Evolutionary conservation across 352 stramenopile species (phyloP), one percentile per base, ranked within the genome.

Genomic region (Phytophthora sp.): DNA sequence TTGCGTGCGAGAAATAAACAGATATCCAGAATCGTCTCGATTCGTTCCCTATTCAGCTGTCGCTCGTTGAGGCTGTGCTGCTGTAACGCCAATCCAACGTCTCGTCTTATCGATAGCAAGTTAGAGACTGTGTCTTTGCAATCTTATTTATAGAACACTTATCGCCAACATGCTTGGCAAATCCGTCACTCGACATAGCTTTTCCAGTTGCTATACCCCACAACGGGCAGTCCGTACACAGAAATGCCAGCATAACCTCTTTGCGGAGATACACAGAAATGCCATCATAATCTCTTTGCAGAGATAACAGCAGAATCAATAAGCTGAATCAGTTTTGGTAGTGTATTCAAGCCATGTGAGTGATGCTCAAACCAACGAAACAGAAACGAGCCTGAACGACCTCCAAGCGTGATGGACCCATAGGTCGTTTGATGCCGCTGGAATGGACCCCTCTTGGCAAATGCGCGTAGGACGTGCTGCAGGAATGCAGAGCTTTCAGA

Each of bases 1-100:
- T 39, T 50, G 36, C 36, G 35, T 20, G 51, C 51, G 3, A 59
- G 36, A 39, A 59, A 50, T 15, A 59, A 39, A 15, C 51, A 59
- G 8, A 50, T 39, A 24, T 58, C 16, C 35, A 50, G 29, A 49
- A 59, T 24, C 1, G n/a, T 29, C 20, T 9, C 20, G 15, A 49
- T 13, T n/a, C 26, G 24, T 11, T 8, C 4, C n/a, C 51, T 24
- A 27, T 59, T 59, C 30, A 33, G 47, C 36, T 29, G 16, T 39
- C 36, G 35, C 0, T 47, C 35, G 13, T 16, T 49, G 16, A 21
- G 18, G 21, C 3, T 49, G 13, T 57, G 35, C 6, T 47, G 42
- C 0, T 20, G 11, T 15, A 50, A 13, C 20, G 23, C 12, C 23
- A 50, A 50, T n/a, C 11, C 23, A 5, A 33, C 20, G 20, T 50